These are phyloP conservation scores for Plectosphaerella cucumerina DNA, from an alignment of 2,329 filamentous ascomycete species.

Conservation along the genomic window DNA sequence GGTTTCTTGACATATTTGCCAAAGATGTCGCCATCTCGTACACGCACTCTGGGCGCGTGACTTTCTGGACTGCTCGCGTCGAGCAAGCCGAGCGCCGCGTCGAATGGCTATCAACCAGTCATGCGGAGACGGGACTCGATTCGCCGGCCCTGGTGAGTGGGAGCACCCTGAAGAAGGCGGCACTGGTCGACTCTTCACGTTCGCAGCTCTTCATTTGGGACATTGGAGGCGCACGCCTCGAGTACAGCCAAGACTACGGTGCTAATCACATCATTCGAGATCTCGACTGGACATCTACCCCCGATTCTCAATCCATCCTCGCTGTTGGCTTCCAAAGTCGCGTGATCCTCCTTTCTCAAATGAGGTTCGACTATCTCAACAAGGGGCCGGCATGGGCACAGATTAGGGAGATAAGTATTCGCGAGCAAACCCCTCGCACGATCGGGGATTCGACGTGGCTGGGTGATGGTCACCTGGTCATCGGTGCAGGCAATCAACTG, in stretches of 20 bases:
- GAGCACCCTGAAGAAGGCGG: slow-evolving; percentile 82
- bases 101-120: slow-evolving; percentile 79
- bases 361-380: slow-evolving; percentile 88
- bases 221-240: slow-evolving; percentile 72
- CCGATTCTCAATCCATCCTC: slow-evolving; percentile 81
- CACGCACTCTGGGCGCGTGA: slow-evolving; percentile 67
- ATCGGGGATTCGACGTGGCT: slow-evolving; percentile 95
- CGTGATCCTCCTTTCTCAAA: slow-evolving; percentile 76
- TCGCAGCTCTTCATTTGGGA: slow-evolving; percentile 89
- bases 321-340: slow-evolving; percentile 90
- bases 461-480: slow-evolving; percentile 75
- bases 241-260: slow-evolving; percentile 74
- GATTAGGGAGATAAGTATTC: slow-evolving; percentile 76
- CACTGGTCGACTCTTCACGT: slow-evolving; percentile 69
- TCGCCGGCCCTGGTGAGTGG: slow-evolving; percentile 77
- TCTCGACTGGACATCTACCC: slow-evolving; percentile 90
- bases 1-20: slow-evolving; percentile 81
- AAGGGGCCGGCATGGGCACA: slow-evolving; percentile 85
- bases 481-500: slow-evolving; percentile 87
- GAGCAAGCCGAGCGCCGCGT: slow-evolving; percentile 55
- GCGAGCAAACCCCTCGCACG: slow-evolving; percentile 79
- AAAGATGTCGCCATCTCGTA: slow-evolving; percentile 85
- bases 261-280: slow-evolving; percentile 74
- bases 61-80: slow-evolving; percentile 81
- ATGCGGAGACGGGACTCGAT: slow-evolving; percentile 71